These are phyloP conservation scores for Suillus sp. DNA, from an alignment of 768 basidiomycete species.

Conservation along the genomic window DNA sequence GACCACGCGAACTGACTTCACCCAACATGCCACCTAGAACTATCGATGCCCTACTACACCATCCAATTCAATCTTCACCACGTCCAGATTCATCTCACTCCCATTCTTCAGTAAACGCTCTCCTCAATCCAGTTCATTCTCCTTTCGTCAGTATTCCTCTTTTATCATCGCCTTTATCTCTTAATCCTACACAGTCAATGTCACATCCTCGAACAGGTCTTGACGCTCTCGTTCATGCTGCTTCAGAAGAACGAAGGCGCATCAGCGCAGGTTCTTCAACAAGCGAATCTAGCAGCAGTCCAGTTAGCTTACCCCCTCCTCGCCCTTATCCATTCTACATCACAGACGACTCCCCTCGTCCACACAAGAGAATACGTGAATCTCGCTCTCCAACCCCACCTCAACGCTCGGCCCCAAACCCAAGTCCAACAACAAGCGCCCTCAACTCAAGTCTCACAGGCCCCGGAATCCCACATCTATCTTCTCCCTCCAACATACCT, in stretches of 20 bases:
- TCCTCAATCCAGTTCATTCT: slow-evolving; percentile 9
- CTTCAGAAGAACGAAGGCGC: slow-evolving; percentile 63
- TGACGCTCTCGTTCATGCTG: slow-evolving; percentile 72
- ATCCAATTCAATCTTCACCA: slow-evolving; percentile 8
- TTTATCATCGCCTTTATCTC: slow-evolving; percentile 2
- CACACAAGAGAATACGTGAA: slow-evolving; percentile 28
- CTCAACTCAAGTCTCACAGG: slow-evolving; percentile 12
- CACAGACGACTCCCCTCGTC: slow-evolving; percentile 17
- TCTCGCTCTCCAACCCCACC: slow-evolving; percentile 16
- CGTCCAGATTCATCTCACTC: slow-evolving; percentile 24
- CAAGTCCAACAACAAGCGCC: slow-evolving; percentile 4
- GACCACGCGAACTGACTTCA: slow-evolving; percentile 6
- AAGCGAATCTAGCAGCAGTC: slow-evolving; percentile 17
- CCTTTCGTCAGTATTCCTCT: slow-evolving; percentile 7
- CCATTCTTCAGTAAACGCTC: slow-evolving; percentile 19
- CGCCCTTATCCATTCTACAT: slow-evolving; percentile 10
- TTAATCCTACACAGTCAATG: slow-evolving; percentile 5
- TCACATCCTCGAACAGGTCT: slow-evolving; percentile 40
- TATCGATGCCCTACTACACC: slow-evolving; percentile 25
- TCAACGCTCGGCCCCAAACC: neutral
- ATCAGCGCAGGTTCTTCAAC: slow-evolving; percentile 34
- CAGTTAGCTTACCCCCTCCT: slow-evolving; percentile 10
- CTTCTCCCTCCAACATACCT: slow-evolving; percentile 2
- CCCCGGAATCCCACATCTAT: slow-evolving; percentile 13
- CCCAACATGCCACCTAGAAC: slow-evolving; percentile 12